Evolutionary conservation across 2,329 filamentous ascomycete species (phyloP), one percentile per base, ranked within the genome.

Genomic region (Neonectria faginata): DNA sequence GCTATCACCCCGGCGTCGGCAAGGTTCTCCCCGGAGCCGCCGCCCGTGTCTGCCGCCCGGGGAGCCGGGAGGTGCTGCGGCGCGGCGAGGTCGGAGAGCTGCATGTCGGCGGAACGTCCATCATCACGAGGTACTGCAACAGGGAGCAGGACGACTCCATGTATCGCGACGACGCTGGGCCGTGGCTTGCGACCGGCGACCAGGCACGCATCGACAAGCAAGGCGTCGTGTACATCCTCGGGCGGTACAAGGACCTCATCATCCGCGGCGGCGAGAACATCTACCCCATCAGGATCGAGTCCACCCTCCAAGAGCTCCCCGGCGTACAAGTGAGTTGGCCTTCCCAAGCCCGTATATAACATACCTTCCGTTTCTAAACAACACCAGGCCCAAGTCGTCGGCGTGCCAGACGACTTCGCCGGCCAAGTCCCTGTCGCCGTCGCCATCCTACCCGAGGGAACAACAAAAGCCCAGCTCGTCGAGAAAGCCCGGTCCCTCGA

Each of bases 341-440:
- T 27, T 20, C 25, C 18, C 4, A 11, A 42, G 8, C 14, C 12
- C 18, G 5, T 10, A 20, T 6, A 29, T 29, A 6, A 6, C 8
- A 27, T 7, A 9, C 16, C 5, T 4, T 8, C 6, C 5, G 20
- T 50, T 50, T 29, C 67, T 70, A 63, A 75, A 12, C 3, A 10
- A 8, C 1, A 75, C 1, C 61, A 79, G 70, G 77, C 72, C 1
- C 78, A 82, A 59, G 79, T 85, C 2, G 76, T 85, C 12, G 83
- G 81, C 9, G 72, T 81, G 1, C 75, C 78, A 2, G 82, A 85
- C 66, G 75, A 79, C 12, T 70, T 82, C 58, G 82, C 83, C 27
- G 83, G 83, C 4, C 82, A 85, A 65, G 77, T 85, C 3, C 80
- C 82, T 0, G 78, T 85, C 14, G 83, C 83, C 2, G 71, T 85